Percentiles rank a stretch among this genome's conserved stretches.
Conservation (phyloP, 2,329 filamentous ascomycete genomes). For the Ophiostoma himal-ulmi region DNA sequence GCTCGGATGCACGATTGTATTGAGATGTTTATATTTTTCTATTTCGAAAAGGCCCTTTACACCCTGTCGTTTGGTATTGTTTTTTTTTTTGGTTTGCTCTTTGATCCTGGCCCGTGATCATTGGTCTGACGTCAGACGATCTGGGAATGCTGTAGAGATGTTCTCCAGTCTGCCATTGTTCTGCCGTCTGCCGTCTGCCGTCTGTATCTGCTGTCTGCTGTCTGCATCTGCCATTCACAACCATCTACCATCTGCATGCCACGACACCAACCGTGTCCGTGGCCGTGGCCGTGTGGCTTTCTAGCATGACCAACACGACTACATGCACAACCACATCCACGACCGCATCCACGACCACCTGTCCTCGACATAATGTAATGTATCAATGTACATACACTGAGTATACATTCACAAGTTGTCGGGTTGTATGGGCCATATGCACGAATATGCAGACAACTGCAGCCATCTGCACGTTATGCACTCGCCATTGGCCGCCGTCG, state of each 20-base stretch:
- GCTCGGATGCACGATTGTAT: not conserved
- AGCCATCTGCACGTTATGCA: not conserved
- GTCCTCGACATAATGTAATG: not conserved
- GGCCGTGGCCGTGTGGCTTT: not conserved
- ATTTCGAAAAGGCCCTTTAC: too few relatives aligned
- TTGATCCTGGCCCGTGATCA: too few relatives aligned
- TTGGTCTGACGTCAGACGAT: too few relatives aligned
- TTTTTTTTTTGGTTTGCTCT: too few relatives aligned
- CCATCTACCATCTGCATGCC: not conserved
- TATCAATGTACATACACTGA: not conserved
- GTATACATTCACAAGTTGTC: not conserved
- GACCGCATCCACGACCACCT: not conserved
- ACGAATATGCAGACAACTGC: not conserved
- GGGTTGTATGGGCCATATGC: conserved; percentile 2
- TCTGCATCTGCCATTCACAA: too few relatives aligned
- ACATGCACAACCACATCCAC: not conserved
- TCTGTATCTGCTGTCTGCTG: not conserved
- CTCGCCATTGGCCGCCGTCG: not conserved
- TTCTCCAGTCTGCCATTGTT: too few relatives aligned
- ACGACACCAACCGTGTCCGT: not conserved
- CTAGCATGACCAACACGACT: not conserved
- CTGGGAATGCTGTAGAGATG: too few relatives aligned
- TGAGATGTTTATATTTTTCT: too few relatives aligned
- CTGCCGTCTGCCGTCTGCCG: too few relatives aligned
- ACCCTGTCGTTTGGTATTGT: too few relatives aligned